Evolutionary conservation across 306 rosid species (phyloP).

Genomic region (Ceratonia siliqua): DNA sequence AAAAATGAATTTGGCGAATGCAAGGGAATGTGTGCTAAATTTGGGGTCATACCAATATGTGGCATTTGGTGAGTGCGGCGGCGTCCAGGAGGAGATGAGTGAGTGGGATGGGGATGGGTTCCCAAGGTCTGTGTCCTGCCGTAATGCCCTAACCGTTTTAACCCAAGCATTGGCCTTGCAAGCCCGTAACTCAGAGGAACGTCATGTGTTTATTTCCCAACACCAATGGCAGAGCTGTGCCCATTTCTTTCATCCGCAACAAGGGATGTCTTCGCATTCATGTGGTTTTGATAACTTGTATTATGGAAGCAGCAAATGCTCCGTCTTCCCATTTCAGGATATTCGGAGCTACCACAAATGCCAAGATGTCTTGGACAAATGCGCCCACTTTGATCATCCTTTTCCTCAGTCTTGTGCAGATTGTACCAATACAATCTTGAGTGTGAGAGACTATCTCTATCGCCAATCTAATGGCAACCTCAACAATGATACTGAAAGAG

Average conservation of each 20-base stretch:
- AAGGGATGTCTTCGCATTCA: conserved; percentile 9
- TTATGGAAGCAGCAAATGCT: conserved; percentile 27
- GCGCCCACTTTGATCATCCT: conserved; percentile 39
- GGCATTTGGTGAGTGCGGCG: conserved; percentile 46
- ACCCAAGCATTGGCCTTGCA: conserved; percentile 51
- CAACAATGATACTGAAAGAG: conserved; percentile 28
- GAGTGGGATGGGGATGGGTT: conserved; percentile 57
- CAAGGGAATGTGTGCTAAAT: conserved; percentile 55
- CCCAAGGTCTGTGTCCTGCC: conserved; percentile 59
- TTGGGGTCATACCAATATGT: conserved; percentile 38
- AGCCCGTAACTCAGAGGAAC: background rate
- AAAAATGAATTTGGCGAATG: no score
- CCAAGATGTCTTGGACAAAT: conserved; percentile 33
- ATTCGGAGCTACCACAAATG: conserved; percentile 11
- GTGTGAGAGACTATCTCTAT: conserved; percentile 34
- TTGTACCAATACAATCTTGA: conserved; percentile 39
- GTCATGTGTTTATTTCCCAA: conserved; percentile 36
- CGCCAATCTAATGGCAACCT: background rate
- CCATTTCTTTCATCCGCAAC: conserved; percentile 24
- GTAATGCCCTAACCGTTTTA: conserved; percentile 49
- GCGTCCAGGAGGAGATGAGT: conserved; percentile 26
- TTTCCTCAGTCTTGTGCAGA: conserved; percentile 35
- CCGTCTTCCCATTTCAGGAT: conserved; percentile 16
- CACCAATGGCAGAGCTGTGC: conserved; percentile 43
- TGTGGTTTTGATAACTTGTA: conserved; percentile 51